These are phyloP conservation scores for Xylaria intraflava DNA, from an alignment of 495 filamentous ascomycete species.

Conservation along the genomic window DNA sequence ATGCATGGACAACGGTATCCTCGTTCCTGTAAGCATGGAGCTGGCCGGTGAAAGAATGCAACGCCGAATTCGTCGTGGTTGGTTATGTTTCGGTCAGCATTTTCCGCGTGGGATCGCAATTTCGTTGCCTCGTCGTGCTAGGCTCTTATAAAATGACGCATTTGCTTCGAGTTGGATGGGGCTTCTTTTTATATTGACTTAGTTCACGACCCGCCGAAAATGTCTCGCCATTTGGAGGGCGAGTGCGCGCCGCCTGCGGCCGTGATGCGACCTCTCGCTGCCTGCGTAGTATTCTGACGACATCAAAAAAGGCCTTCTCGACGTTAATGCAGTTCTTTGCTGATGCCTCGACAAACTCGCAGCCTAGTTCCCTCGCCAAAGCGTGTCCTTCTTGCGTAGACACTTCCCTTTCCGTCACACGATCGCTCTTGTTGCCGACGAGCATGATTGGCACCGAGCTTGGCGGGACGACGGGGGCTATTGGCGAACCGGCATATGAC, in stretches of 20 bases:
- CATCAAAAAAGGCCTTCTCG: constrained; percentile 97
- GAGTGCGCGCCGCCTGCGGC: constrained; percentile 25
- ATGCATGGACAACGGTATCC: constrained; percentile 21
- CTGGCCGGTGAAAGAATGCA: constrained; percentile 9
- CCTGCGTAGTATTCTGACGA: constrained; percentile 79
- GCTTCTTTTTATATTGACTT: not conserved
- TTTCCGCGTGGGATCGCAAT: constrained; percentile 3
- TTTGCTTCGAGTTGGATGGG: constrained; percentile 3
- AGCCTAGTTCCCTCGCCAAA: constrained; percentile 83
- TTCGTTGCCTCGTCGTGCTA: constrained; percentile 5
- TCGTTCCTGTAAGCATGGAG: constrained; percentile 1
- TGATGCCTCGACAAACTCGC: constrained; percentile 96
- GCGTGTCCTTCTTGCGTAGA: constrained; percentile 94
- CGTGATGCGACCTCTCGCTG: constrained; percentile 58
- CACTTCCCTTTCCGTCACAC: constrained; percentile 90
- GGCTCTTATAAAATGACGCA: constrained; percentile 32
- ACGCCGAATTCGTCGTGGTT: constrained; percentile 1
- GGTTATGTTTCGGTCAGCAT: not conserved
- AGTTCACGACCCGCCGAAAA: not conserved
- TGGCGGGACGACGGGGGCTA: constrained; percentile 44
- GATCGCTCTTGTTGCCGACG: constrained; percentile 96
- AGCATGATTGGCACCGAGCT: constrained; percentile 90
- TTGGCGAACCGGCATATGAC: constrained; percentile 55
- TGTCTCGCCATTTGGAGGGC: constrained; percentile 11
- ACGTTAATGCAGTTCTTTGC: constrained; percentile 99